phyloP scores from a whole-genome alignment of 2,329 filamentous ascomycete genomes.

The Diplodia corticola region DNA sequence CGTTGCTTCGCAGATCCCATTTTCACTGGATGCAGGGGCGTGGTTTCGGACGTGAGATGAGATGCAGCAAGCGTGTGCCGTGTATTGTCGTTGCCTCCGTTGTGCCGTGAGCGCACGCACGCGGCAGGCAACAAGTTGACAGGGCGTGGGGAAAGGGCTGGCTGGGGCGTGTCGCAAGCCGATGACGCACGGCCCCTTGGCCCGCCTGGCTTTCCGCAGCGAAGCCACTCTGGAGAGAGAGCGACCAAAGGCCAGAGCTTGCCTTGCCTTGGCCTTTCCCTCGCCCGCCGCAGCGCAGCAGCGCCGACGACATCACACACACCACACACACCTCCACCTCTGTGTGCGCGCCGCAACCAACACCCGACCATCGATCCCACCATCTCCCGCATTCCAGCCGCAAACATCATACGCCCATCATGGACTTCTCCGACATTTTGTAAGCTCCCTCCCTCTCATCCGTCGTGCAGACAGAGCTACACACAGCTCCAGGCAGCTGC shows the following conservation, averaged over 20 bases:
- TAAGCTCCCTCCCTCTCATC: conserved; percentile 52
- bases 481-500: conserved; percentile 21
- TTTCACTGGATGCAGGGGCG: neutral
- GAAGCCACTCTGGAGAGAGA: neutral
- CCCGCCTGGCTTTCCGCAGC: neutral
- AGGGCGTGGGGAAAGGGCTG: neutral
- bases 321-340: neutral
- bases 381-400: neutral
- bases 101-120: neutral
- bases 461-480: neutral
- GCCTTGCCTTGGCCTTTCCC: neutral
- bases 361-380: neutral
- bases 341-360: neutral
- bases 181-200: conserved; percentile 18
- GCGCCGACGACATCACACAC: neutral
- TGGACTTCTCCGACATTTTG: conserved; percentile 95
- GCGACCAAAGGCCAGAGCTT: conserved; percentile 5
- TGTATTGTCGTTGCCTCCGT: neutral
- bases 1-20: neutral
- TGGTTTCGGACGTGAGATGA: neutral
- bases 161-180: conserved; percentile 6
- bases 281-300: neutral
- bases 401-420: conserved; percentile 39
- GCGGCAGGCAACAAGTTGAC: neutral
- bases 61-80: neutral